Conservation (phyloP, 2,329 filamentous ascomycete species). For the Albifimbria verrucaria region DNA sequence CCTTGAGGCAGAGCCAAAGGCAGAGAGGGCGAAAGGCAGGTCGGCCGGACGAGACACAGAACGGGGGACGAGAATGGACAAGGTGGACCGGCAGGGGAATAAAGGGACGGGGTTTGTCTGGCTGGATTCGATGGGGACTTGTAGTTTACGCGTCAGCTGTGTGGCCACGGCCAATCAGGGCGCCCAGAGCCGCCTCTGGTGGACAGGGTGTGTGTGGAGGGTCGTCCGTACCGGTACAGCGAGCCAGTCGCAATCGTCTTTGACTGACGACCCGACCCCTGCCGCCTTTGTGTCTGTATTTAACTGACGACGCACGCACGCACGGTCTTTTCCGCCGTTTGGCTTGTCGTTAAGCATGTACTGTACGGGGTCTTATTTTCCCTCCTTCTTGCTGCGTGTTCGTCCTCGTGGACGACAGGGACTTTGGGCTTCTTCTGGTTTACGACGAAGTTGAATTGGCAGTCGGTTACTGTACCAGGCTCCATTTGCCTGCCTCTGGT, state of each 20-base stretch:
- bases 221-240: slow-evolving; percentile 21
- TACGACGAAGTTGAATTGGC: too few species aligned
- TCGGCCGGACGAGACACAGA: not conserved
- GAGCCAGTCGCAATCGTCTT: not conserved
- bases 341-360: too few species aligned
- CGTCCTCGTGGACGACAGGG: too few species aligned
- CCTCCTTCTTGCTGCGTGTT: not conserved
- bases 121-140: slow-evolving; percentile 19
- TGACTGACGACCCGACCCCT: not conserved
- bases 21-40: slow-evolving; percentile 5
- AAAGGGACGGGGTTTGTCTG: slow-evolving; percentile 29
- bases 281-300: too few species aligned
- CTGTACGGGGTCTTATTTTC: not conserved
- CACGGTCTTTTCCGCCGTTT: too few species aligned
- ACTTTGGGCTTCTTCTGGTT: too few species aligned
- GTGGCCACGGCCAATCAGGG: slow-evolving; percentile 25
- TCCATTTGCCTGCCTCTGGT: too few species aligned
- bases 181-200: slow-evolving; percentile 9
- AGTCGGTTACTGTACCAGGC: too few species aligned
- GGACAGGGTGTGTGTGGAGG: slow-evolving; percentile 20
- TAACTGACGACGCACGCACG: too few species aligned
- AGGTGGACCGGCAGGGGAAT: slow-evolving; percentile 27
- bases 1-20: slow-evolving; percentile 1
- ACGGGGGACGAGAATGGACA: not conserved
- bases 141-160: slow-evolving; percentile 37